Conservation (phyloP, 768 basidiomycete genomes). For the Leccinellum rugosiceps region DNA sequence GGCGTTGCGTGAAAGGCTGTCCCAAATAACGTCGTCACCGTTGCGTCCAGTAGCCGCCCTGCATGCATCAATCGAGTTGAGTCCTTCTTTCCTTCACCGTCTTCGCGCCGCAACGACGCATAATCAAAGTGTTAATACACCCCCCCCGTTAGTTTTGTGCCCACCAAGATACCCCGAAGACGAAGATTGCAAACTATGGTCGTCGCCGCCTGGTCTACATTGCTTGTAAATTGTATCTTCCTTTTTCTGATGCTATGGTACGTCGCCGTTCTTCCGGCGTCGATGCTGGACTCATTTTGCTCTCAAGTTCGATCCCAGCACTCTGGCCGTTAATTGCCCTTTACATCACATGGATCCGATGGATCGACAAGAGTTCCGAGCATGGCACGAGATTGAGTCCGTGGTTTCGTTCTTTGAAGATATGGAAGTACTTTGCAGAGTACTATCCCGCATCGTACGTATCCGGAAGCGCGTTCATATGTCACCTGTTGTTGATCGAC, state of each 20-base stretch:
- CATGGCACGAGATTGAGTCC: constrained; percentile 64
- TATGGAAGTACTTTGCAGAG: constrained; percentile 91
- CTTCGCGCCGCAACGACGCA: not conserved
- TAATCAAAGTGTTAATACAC: not conserved
- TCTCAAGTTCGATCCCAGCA: constrained; percentile 76
- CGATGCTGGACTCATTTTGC: not conserved
- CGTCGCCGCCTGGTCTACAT: constrained; percentile 85
- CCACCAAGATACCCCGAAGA: constrained; percentile 80
- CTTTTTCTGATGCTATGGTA: constrained; percentile 82
- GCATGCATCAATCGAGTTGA: constrained; percentile 75
- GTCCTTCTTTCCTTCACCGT: not conserved
- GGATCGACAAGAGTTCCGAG: constrained; percentile 75
- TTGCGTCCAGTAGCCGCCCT: constrained; percentile 61
- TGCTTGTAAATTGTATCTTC: constrained; percentile 63
- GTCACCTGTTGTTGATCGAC: not conserved
- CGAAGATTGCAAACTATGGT: constrained; percentile 85
- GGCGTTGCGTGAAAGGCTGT: constrained; percentile 58
- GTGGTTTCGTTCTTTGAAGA: constrained; percentile 66
- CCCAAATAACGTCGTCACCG: constrained; percentile 57
- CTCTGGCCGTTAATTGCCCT: constrained; percentile 81
- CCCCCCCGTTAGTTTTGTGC: constrained; percentile 62
- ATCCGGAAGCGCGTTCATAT: not conserved
- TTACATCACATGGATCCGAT: constrained; percentile 77
- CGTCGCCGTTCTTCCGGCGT: constrained; percentile 21
- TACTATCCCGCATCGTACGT: constrained; percentile 89